Evolutionary conservation across 2,329 filamentous ascomycete genomes (phyloP), one percentile per base, ranked within the genome.

Genomic region (Aspergillus neoniger): DNA sequence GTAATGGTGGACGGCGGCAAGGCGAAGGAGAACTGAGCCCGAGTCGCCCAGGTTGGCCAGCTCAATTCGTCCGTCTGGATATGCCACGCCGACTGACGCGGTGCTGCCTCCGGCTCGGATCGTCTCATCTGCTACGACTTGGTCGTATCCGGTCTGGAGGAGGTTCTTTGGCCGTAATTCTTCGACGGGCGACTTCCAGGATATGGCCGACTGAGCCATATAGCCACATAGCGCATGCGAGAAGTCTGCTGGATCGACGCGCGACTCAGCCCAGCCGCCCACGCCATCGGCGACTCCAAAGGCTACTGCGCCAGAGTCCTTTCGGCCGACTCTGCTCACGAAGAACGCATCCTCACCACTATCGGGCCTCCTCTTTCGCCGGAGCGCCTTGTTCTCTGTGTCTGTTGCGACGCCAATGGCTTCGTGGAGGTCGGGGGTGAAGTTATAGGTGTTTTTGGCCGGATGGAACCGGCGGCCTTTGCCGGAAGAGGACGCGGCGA

Each of bases 311-410:
- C 66, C 65, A 3, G 69, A 63, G 44, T 71, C 63, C 43, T 87
- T 83, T 39, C 87, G 85, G 55, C 90, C 91, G n/a, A 97, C 81
- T 23, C 88, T 86, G 72, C 90, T 86, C 69, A 95, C 89, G 77
- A 99, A 99, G 80, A 97, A 98, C 60, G 95, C 91, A 83, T 99
- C 95, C 77, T 99, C 93, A 15, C 95, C 95, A 54, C 91, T 95
- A 60, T 87, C 89, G 53, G 89, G 91, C 23, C 90, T 86, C 63
- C 81, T 83, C 67, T 80, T 81, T 73, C 86, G 86, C 70, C 84
- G 81, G 67, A 83, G 86, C 81, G 75, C 86, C 82, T 72, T 70
- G 66, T 72, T 74, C 64, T 65, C 67, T 17, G 73, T 74, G 21
- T 65, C 69, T n/a, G 66, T 64, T 9, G 60, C 60, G 51, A 77